Evolutionary conservation across 495 filamentous ascomycete genomes (phyloP), one percentile per base, ranked within the genome.

Genomic region (Bathelium albidoporum): DNA sequence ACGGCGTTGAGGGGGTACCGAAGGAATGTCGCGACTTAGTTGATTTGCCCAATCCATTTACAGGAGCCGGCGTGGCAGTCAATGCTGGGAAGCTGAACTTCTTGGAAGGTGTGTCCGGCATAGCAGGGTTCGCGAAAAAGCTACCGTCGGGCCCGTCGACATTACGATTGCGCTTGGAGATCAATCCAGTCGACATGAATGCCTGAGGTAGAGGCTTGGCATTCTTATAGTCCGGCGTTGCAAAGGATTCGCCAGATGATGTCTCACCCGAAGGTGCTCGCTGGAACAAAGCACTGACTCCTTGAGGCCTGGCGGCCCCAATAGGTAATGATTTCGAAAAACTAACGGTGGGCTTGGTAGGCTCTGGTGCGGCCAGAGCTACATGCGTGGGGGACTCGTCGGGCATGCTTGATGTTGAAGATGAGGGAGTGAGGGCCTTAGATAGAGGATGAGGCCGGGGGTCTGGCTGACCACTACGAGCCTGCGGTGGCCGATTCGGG

Each of bases 21-120:
- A 91, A 91, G 24, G 87, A 84, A 55, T 84, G 87, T 22, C 82
- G 78, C 39, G 80, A 77, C 41, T 76, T 45, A n/a, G 65, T 75
- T 41, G 82, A 73, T 69, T 78, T 80, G 32, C 78, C 77, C 36
- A 87, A 77, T 0, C 81, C 76, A 63, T 81, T 82, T 22, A 84
- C 81, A 41, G 68, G 64, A n/a, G 59, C 52, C 4, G 69, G 62
- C 32, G 73, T 62, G 0, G 63, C 60, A 0, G 80, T 78, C 18
- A 81, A 68, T 3, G 75, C 87, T 82, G 58, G 84, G 75, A 73
- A 89, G 85, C 60, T 85, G 70, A 72, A 84, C 68, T 90, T 86
- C 79, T 97, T 98, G 76, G 94, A 97, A 9, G 94, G 94, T 18
- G 94, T 98, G 71, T 97, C 94, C 0, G 95, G 94, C 82, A 94